A percentile compares a stretch with the other conserved stretches of the same genome.
Conservation (phyloP, 768 basidiomycete genomes). For the Auriscalpium vulgare region DNA sequence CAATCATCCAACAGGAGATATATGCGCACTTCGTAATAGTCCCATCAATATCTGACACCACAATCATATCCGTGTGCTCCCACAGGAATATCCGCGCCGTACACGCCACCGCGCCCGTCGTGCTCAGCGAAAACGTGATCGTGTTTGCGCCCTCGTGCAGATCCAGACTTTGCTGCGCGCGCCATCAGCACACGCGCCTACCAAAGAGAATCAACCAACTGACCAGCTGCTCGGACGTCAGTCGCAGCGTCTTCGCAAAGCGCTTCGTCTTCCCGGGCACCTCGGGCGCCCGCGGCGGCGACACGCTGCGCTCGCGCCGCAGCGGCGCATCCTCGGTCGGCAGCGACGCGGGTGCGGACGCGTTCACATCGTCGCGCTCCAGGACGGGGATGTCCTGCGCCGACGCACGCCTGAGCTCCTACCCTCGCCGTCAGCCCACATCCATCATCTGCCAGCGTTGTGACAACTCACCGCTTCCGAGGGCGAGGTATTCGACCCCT, state of each 20-base stretch:
- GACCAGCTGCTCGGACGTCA: constrained; percentile 93
- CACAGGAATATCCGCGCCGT: constrained; percentile 92
- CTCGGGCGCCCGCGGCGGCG: no score
- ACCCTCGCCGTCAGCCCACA: no score
- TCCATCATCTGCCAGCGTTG: no score
- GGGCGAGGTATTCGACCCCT: neutral
- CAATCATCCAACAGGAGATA: neutral
- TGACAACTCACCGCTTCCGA: neutral
- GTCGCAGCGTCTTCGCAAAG: constrained; percentile 85
- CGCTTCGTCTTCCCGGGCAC: constrained; percentile 24
- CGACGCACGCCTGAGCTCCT: no score
- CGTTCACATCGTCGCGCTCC: neutral
- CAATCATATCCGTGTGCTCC: constrained; percentile 85
- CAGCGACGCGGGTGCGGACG: neutral
- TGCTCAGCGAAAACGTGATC: constrained; percentile 88
- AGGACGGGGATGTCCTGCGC: neutral
- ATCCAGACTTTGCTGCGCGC: constrained; percentile 67
- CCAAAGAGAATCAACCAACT: constrained; percentile 18
- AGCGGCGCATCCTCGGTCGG: neutral
- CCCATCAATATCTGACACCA: constrained; percentile 97
- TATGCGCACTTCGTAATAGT: constrained; percentile 88
- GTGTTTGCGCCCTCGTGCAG: constrained; percentile 84
- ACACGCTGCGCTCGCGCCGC: neutral
- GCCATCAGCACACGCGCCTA: neutral
- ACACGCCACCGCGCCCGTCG: constrained; percentile 74